Evolutionary conservation across 148 eudicot species (phyloP), one percentile per base, ranked within the genome.

Genomic region (Rhododendron ovatum): DNA sequence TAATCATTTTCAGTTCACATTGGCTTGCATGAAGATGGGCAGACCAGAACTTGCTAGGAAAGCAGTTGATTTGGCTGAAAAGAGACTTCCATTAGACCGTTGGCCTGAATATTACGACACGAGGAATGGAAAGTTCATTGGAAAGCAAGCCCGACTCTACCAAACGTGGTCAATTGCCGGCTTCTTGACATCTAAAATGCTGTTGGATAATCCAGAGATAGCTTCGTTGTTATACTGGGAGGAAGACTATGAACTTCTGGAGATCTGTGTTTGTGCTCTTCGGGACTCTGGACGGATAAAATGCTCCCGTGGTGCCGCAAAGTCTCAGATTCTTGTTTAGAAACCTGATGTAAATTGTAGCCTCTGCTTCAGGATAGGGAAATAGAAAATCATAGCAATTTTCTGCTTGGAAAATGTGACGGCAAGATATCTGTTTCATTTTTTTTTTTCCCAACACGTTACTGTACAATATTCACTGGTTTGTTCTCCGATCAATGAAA

Each of bases 71-170:
- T 43, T 88, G 69, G 96, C 94, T 15, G 98, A 96, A 83, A 92
- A 92, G 86, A 89, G 92, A 86, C 94, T 96, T 80, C 86, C 76
- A 2, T 37, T 24, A 30, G 98, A 96, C 69, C 85, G 85, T 12
- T 96, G 98, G 98, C 98, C 98, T 55, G 98, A 96, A 86, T 96
- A 94, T 80, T 96, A 96, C 33, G 98, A 96, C 91, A 94, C 98
- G 10, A 93, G 90, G 30, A 86, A 89, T 65, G 98, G 95, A n/a
- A 96, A 90, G 83, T 96, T 94, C 80, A 86, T 93, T 1, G 98
- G 98, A 67, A 96, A 96, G 86, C 98, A 96, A 91, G 88, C 98
- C 18, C 92, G 98, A 20, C 93, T 93, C 37, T 92, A 94, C 89
- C 98, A 96, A 89, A 96, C 98, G 3, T 96, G 98, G 98, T 93